phyloP scores from a whole-genome alignment of 2,329 filamentous ascomycete species.

The Stemphylium beticola region DNA sequence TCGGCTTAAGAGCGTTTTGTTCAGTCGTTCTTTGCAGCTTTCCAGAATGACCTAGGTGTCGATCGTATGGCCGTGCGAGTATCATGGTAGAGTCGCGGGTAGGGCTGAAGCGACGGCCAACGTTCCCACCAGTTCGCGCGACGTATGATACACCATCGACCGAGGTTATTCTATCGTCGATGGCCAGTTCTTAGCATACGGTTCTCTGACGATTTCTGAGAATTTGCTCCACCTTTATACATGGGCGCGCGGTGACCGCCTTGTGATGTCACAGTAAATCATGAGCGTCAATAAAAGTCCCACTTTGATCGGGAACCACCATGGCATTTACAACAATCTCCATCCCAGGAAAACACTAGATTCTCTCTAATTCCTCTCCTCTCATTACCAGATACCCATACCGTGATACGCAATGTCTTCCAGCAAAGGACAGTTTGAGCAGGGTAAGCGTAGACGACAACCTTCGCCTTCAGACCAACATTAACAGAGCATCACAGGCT shows the following conservation, averaged over 20 bases:
- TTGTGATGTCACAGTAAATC: slow-evolving; percentile 36
- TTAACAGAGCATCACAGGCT: slow-evolving; percentile 44
- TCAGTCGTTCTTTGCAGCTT: not conserved
- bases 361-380: not conserved
- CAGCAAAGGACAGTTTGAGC: slow-evolving; percentile 46
- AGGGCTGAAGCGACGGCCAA: slow-evolving; percentile 11
- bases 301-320: not conserved
- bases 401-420: slow-evolving; percentile 56
- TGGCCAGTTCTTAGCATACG: not conserved
- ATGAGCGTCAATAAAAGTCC: slow-evolving; percentile 21
- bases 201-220: not conserved
- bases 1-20: not conserved
- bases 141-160: not conserved
- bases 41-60: not conserved
- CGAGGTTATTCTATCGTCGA: slow-evolving; percentile 6
- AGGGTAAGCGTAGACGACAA: slow-evolving; percentile 26
- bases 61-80: slow-evolving; percentile 5
- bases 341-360: not conserved
- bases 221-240: slow-evolving; percentile 22
- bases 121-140: slow-evolving; percentile 13
- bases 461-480: not conserved
- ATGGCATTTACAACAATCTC: not conserved
- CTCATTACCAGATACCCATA: not conserved
- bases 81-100: slow-evolving; percentile 1
- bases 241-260: slow-evolving; percentile 25